Base-by-base conservation (phyloP, 2,329 filamentous ascomycete genomes). In the Cladosporium sp. region DNA sequence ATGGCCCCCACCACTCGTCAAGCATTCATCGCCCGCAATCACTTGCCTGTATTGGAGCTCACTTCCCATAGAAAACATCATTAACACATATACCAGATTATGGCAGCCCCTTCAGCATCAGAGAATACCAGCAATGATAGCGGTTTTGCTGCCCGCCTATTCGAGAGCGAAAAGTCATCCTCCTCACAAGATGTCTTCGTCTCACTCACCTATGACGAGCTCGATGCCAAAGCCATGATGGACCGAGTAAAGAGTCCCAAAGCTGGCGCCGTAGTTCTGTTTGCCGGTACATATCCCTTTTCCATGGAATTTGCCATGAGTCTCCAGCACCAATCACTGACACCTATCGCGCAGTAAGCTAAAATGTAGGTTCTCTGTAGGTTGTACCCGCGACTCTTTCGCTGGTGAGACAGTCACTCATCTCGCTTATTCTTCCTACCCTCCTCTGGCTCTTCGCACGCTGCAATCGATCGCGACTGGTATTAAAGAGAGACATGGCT, bases 221-320 rank as follows among this genome's bases (percentile, higher is more conserved):
- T 93, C 52, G 75, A 84, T 62, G 70, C 78, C 17, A 72, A 76
- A 17, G 61, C 73, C 4, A 72, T 80, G 24, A 85, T 89, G 68
- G 73, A 83, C 58, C 77, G 75, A 41, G 87, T 93, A 18, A 83
- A 86, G 57, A 88, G 80, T 59, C 83, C 85, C 17, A 79, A 83
- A 60, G 86, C 87, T 9, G 87, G 87, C 5, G 87, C 87, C 11
- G 85, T 89, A 43, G 86, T 91, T 8, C 63, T 90, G 29, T 91
- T 91, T 65, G 83, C 85, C 52, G 87, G 86, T 83, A 73, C 45
- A 52, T 53, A 30, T 41, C 22, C 38, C 22, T 39, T 32, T 17
- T 24, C 13, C 20, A 40, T 24, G 15, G n/a, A n/a, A 5, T n/a
- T 51, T 12, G 9, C 22, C 27, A 45, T 34, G 19, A 37, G 20